These are phyloP conservation scores for Myotisia sp. DNA, from an alignment of 2,329 filamentous ascomycete species.

Conservation along the genomic window DNA sequence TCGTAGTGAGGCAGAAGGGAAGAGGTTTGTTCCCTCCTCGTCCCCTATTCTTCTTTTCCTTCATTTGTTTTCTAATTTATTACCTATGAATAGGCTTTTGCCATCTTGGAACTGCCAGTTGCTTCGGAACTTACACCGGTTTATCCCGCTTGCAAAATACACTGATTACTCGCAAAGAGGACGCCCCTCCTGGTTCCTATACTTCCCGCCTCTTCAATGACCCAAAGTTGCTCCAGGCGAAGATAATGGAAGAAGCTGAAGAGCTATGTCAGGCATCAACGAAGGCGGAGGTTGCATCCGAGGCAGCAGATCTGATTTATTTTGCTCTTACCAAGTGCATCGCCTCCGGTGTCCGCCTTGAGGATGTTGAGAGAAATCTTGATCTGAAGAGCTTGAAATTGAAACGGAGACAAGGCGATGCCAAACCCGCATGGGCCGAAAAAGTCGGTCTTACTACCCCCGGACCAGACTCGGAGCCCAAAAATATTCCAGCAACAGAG, in stretches of 20 bases:
- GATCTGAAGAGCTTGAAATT: constrained; percentile 93
- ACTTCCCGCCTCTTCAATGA: constrained; percentile 88
- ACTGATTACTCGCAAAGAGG: constrained; percentile 62
- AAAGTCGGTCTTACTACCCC: constrained; percentile 51
- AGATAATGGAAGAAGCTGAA: constrained; percentile 97
- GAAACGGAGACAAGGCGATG: constrained; percentile 81
- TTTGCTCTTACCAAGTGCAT: constrained; percentile 88
- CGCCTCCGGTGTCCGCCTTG: constrained; percentile 65
- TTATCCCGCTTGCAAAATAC: constrained; percentile 79
- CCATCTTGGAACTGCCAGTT: constrained; percentile 80
- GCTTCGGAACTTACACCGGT: constrained; percentile 74
- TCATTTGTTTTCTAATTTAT: constrained; percentile 7
- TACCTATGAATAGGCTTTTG: constrained; percentile 53
- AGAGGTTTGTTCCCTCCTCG: constrained; percentile 44
- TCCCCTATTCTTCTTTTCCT: not conserved
- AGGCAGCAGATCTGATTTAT: constrained; percentile 90
- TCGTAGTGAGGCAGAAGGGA: constrained; percentile 79
- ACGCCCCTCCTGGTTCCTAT: constrained; percentile 80
- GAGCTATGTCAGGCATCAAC: constrained; percentile 79
- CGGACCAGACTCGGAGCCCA: constrained; percentile 18
- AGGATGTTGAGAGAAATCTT: constrained; percentile 82
- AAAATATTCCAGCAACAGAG: constrained; percentile 37
- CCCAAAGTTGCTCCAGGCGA: constrained; percentile 73
- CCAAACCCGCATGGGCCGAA: constrained; percentile 82
- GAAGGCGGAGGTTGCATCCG: constrained; percentile 75